Evolutionary conservation across 2,329 filamentous ascomycete genomes (phyloP), one percentile per base, ranked within the genome.

Genomic region (Penicillium sp.): DNA sequence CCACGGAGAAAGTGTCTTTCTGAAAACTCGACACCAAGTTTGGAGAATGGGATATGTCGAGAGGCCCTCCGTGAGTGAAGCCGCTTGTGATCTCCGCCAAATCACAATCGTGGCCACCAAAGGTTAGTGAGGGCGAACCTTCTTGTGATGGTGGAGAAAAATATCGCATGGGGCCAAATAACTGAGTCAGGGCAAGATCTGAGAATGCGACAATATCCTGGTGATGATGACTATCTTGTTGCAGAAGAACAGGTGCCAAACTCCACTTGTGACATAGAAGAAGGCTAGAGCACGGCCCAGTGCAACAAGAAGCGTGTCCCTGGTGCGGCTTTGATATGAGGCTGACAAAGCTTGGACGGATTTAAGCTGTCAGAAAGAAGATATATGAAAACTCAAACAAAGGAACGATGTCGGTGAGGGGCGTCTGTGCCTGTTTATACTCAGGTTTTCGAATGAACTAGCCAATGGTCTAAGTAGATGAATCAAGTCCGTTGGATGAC

Each of bases 21-120:
- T 40, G 33, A 21, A 48, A 33, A 26, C 35, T 42, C 21, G 30
- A 24, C n/a, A 42, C 20, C 7, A 47, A 7, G 23, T 48, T 45
- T n/a, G 52, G 52, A 55, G 52, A 48, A 7, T 28, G 28, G 11
- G 56, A 54, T 33, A 58, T 54, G 28, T 53, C 47, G 38, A 58
- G 56, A 38, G 56, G 56, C 16, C 56, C 52, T 38, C 56, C 56
- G 52, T 43, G 48, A 40, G 43, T 47, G 26, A 55, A 59, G 47
- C 56, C 56, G 46, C 52, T 50, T 55, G 56, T 55, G 52, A 55
- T 59, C 52, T 55, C 56, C 47, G 47, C 47, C 33, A 59, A 53
- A 59, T 59, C 56, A 59, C 56, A 55, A 55, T 59, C 56, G 50
- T 55, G 56, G 48, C 56, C 52, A 50, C 46, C 50, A 23, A 46